phyloP scores from a whole-genome alignment of 306 rosid genomes.

The Quercus mongolica region DNA sequence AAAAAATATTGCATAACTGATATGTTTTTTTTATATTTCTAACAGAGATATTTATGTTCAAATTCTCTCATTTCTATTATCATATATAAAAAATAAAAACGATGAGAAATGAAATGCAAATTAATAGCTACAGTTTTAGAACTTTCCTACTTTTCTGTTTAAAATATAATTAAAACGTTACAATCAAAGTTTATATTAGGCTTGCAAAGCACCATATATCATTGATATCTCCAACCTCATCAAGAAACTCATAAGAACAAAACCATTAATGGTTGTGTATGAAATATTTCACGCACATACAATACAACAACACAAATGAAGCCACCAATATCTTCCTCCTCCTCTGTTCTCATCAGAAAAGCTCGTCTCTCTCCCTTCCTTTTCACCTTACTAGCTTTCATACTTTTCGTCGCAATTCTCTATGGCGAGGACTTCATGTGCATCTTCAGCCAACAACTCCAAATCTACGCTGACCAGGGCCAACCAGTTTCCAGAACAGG shows the following conservation, averaged over 20 bases:
- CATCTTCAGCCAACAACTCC: conserved; percentile 57
- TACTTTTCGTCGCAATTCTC: conserved; percentile 68
- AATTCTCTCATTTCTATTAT: accelerated
- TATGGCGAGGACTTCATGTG: conserved; percentile 68
- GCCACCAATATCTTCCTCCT: conserved; percentile 40
- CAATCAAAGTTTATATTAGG: not conserved
- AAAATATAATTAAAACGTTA: not conserved
- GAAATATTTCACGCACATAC: too few species aligned
- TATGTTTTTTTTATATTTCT: too few species aligned
- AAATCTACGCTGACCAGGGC: conserved; percentile 32
- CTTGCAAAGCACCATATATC: not conserved
- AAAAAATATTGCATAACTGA: too few species aligned
- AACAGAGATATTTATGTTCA: accelerated
- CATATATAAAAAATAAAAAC: too few species aligned
- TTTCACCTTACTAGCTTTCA: conserved; percentile 62
- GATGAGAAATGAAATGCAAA: too few species aligned
- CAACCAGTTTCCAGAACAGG: conserved; percentile 34
- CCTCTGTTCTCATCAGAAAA: conserved; percentile 48
- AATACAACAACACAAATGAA: conserved; percentile 44
- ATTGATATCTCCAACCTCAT: not conserved
- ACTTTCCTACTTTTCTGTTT: not conserved
- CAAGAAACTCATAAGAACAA: too few species aligned
- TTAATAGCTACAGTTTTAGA: too few species aligned
- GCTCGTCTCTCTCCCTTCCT: conserved; percentile 73
- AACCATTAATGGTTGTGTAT: too few species aligned